phyloP scores from a whole-genome alignment of 768 basidiomycete species.

The Naganishia antarctica region DNA sequence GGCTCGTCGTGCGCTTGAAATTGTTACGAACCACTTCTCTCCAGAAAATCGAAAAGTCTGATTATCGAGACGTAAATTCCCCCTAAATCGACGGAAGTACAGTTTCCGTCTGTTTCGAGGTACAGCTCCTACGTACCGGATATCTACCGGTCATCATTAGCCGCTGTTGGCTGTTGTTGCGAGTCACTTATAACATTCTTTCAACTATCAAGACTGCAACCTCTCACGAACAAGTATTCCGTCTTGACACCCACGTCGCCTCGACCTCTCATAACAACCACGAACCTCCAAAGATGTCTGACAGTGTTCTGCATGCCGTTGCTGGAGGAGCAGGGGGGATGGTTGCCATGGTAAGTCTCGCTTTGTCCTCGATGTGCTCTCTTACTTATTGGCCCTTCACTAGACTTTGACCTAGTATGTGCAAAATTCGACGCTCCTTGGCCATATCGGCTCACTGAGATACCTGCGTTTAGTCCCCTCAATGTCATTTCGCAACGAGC shows the following conservation, averaged over 20 bases:
- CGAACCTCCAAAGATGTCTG: slow-evolving; percentile 49
- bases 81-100: neutral
- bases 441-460: neutral
- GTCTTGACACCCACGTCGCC: no score
- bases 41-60: no score
- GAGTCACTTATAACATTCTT: no score
- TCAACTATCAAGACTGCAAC: no score
- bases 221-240: no score
- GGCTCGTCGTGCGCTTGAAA: no score
- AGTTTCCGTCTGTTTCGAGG: neutral
- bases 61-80: no score
- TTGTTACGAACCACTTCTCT: no score
- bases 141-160: neutral
- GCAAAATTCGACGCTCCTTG: no score
- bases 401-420: slow-evolving; percentile 49
- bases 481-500: slow-evolving; percentile 88
- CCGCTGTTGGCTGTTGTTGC: no score
- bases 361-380: neutral
- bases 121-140: neutral
- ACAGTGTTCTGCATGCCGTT: slow-evolving; percentile 77
- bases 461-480: slow-evolving; percentile 61
- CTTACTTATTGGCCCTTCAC: neutral
- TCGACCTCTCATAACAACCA: no score
- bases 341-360: slow-evolving; percentile 62
- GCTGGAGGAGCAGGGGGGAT: slow-evolving; percentile 90